Base-by-base conservation (phyloP, 2,329 filamentous ascomycete species). In the Fusarium virguliforme region DNA sequence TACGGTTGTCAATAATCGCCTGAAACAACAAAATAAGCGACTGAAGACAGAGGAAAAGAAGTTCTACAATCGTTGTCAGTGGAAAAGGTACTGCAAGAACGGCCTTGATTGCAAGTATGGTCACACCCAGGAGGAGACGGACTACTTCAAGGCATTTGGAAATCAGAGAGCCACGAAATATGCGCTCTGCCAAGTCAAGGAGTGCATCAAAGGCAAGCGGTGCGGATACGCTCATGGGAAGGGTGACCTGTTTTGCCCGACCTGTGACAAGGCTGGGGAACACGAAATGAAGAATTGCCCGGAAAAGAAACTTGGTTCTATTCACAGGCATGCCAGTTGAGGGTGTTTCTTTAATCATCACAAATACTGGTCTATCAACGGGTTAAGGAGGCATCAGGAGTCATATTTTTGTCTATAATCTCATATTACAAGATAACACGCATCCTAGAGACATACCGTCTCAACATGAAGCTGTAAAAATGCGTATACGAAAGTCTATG, bases 351-450 rank as follows among this genome's bases (percentile, higher is more conserved):
- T 12, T 41, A 3, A 18, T 41, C n/a, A 13, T 24, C 38, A 41
- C 38, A 41, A 34, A 18, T 18, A 18, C 18, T 18, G 18, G 32
- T 3, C 6, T 5, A 41, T n/a, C 6, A 48, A 9, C 24, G 13
- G 26, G n/a, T 30, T 3, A 30, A n/a, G 5, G 8, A 30, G 43
- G 24, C 22, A 43, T n/a, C 8, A 24, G 7, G 18, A 34, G 22
- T 3, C 15, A 48, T 48, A 30, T 8, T 48, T 18, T 6, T n/a
- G 43, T 48, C 15, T 4, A 48, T n/a, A 18, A 48, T 9, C 41
- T 48, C 26, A 28, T 48, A 48, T 48, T 48, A 48, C 43, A 48
- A 48, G 43, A 48, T 26, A 48, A 48, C 43, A 48, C 43, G 43
- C 43, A 48, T 48, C 43, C 30, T 26, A 48, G 43, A 48, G 43